Percentiles rank a stretch among this genome's conserved stretches.
phyloP scores from a whole-genome alignment of 805 yeast genomes.

The Scheffersomyces amazonensis region DNA sequence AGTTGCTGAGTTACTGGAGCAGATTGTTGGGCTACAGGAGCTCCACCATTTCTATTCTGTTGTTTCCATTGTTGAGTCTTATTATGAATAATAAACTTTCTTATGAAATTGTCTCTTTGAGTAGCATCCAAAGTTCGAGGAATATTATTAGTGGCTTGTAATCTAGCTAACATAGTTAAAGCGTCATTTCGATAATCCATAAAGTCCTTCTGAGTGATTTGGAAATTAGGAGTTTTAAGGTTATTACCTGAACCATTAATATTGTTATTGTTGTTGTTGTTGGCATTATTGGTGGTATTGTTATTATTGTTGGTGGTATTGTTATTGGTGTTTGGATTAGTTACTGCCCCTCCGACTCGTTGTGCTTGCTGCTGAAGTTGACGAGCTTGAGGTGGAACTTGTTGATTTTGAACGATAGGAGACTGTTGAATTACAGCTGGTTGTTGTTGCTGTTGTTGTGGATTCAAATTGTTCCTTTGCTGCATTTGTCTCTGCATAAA shows the following conservation, averaged over 20 bases:
- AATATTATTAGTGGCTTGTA: slow-evolving; percentile 35
- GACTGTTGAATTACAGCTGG: slow-evolving; percentile 32
- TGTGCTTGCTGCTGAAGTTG: slow-evolving; percentile 19
- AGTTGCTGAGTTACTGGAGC: slow-evolving; percentile 8
- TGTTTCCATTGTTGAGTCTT: slow-evolving; percentile 28
- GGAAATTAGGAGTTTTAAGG: slow-evolving; percentile 26
- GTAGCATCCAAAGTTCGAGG: slow-evolving; percentile 31
- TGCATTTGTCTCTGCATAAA: slow-evolving; percentile 35
- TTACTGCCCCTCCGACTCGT: slow-evolving; percentile 18
- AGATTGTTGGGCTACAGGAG: slow-evolving; percentile 1
- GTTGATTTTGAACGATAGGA: slow-evolving; percentile 34
- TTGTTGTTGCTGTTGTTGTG: slow-evolving; percentile 8
- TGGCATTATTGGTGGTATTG: slow-evolving; percentile 25
- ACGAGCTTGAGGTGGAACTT: slow-evolving; percentile 19
- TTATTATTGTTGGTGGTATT: slow-evolving; percentile 26
- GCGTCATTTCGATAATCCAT: slow-evolving; percentile 39
- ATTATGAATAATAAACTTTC: slow-evolving; percentile 38
- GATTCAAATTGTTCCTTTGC: slow-evolving; percentile 15
- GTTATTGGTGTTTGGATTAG: slow-evolving; percentile 29
- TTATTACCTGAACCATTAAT: slow-evolving; percentile 1
- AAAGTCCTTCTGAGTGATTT: slow-evolving; percentile 36
- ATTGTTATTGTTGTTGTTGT: slow-evolving; percentile 17
- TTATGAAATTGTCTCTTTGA: slow-evolving; percentile 36
- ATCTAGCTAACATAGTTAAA: slow-evolving; percentile 30
- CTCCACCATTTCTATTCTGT: slow-evolving; percentile 17